Conservation (phyloP, 257 asterid genomes). For the Ajuga chamaepitys region DNA sequence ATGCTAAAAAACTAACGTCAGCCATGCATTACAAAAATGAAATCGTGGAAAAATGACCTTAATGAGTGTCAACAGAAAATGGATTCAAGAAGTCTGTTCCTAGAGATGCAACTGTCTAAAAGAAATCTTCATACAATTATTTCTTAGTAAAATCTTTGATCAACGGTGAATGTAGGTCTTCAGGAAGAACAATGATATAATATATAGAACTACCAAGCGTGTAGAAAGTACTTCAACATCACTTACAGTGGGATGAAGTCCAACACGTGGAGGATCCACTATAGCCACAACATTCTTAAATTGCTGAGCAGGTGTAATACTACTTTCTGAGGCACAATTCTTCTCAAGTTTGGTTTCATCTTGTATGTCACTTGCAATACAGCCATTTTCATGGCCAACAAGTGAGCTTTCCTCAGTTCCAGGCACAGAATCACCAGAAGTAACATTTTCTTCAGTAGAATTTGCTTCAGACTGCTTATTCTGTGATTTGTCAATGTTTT, state of each 20-base stretch:
- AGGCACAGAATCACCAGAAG: slow-evolving; percentile 15
- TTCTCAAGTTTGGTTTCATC: slow-evolving; percentile 26
- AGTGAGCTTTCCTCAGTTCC: slow-evolving; percentile 32
- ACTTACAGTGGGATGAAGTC: slow-evolving; percentile 99
- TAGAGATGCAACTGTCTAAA: neutral
- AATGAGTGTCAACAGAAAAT: neutral
- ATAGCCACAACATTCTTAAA: slow-evolving; percentile 84
- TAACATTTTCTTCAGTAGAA: slow-evolving; percentile 24
- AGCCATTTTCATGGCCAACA: slow-evolving; percentile 27
- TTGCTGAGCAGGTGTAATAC: slow-evolving; percentile 23
- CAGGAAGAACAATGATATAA: neutral
- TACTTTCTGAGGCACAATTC: slow-evolving; percentile 24
- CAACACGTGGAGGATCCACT: slow-evolving; percentile 99
- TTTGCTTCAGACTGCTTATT: slow-evolving; percentile 25
- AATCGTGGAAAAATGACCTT: neutral
- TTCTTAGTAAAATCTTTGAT: neutral
- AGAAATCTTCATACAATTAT: neutral
- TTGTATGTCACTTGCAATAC: slow-evolving; percentile 22
- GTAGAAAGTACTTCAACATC: slow-evolving; percentile 7
- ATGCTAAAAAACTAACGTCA: neutral
- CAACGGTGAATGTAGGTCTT: neutral
- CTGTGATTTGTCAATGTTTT: slow-evolving; percentile 17
- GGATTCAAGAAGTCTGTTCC: neutral
- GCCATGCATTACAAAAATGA: neutral
- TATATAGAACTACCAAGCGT: neutral